Evolutionary conservation across 257 asterid species (phyloP), one percentile per base, ranked within the genome.

Genomic region (Paraleonurus japonicus): DNA sequence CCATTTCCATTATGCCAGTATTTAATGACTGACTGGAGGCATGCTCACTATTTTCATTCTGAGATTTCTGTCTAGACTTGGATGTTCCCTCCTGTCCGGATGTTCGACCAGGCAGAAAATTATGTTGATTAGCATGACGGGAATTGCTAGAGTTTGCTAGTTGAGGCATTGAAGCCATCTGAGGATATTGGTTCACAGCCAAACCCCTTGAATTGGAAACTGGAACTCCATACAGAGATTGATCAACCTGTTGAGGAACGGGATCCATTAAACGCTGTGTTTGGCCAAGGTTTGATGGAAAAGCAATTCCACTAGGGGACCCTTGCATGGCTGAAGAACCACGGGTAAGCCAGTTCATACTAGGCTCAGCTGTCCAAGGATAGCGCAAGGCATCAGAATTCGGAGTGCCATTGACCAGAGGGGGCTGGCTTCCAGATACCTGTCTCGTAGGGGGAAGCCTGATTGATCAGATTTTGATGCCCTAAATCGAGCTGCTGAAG

Each of bases 161-260:
- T 50, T 84, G 97, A n/a, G 77, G 86, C 66, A 78, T 72, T n/a
- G 86, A 69, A 70, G 85, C 79, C 84, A 76, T 66, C 54, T 82
- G 89, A 62, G 97, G 70, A 79, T 84, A 83, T 53, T 86, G 92
- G 67, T 75, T 83, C 17, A 69, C 79, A 67, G 79, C 61, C 47
- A 82, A 78, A 54, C 90, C 89, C 86, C 96, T 89, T 65, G 96
- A 82, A 76, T 80, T 75, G 65, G 98, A 81, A 65, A 94, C 74
- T 23, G 98, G 98, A 80, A 91, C 86, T 70, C 98, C 98, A 79
- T 82, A 94, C 48, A 94, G 91, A 61, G 96, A 94, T 73, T 85
- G 95, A 77, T 90, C 95, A 73, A 63, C 87, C 83, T 85, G 90
- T 61, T 86, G 92, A 74, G 92, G 89, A 65, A 64, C 79, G 73